Conservation (phyloP, 1,139 yeast genomes). For the Diutina siamensis region DNA sequence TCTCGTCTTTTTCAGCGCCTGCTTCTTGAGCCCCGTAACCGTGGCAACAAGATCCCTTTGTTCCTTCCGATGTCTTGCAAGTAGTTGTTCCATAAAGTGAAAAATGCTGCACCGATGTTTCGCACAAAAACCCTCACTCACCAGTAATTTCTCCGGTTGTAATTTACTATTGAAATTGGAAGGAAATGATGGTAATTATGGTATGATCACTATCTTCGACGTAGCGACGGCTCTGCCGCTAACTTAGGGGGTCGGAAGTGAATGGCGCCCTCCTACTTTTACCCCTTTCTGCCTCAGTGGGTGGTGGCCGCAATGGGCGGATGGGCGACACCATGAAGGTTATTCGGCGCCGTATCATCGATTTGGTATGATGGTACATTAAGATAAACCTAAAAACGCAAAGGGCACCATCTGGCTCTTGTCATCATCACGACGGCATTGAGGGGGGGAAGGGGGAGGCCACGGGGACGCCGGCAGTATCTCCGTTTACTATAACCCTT, state of each 20-base stretch:
- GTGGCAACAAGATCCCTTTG: conserved; percentile 51
- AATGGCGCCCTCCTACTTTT: not conserved
- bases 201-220: too few relatives aligned
- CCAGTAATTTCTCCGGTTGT: too few relatives aligned
- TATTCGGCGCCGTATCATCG: not conserved
- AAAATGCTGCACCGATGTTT: conserved; percentile 3
- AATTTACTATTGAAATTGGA: too few relatives aligned
- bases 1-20: conserved; percentile 70
- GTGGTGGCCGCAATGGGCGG: not conserved
- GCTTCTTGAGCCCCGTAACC: conserved; percentile 68
- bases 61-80: conserved; percentile 60
- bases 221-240: too few relatives aligned
- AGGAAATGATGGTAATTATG: too few relatives aligned
- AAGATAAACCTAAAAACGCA: too few relatives aligned
- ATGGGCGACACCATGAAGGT: not conserved
- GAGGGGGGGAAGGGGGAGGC: too few relatives aligned
- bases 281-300: not conserved
- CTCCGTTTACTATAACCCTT: too few relatives aligned
- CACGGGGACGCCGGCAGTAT: too few relatives aligned
- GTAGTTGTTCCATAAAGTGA: conserved; percentile 32
- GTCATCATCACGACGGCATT: too few relatives aligned
- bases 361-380: not conserved
- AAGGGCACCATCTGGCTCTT: too few relatives aligned
- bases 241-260: too few relatives aligned
- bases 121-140: not conserved